Base-by-base conservation (phyloP, 345 rosid genomes). In the Garcia nutans region DNA sequence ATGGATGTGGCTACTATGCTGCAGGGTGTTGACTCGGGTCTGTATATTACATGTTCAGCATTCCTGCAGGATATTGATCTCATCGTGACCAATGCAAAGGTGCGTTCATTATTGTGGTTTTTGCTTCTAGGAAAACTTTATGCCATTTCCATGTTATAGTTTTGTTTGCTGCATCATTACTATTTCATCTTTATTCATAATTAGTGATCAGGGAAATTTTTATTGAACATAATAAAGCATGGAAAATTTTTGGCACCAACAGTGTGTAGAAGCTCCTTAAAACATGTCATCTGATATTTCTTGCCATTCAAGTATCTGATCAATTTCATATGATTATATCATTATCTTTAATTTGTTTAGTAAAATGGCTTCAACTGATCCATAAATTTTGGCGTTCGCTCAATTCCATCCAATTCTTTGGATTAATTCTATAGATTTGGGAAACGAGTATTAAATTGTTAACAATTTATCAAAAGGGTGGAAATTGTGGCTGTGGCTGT, bases 51-150 rank as follows among this genome's bases (percentile, higher is more conserved):
- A 52, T 91, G 95, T 82, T 84, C 97, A 74, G 82, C 90, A 68
- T 96, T 96, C 81, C 78, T 93, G 85, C 93, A 88, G 85, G 99
- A 93, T 74, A 77, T 93, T 60, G 97, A 89, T 85, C 97, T 96
- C 68, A 91, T 96, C n/a, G 94, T 91, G 78, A 75, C 72, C 72
- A 96, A 96, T 84, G 99, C 99, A 71, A 92, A 92, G 96, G 99
- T 93, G 72, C 72, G 86, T 57, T 50, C 28, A 6, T 71, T 41
- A 7, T n/a, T 42, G 10, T 61, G 33, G 23, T 12, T 62, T 55
- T 65, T 2, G n/a, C 20, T 67, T 58, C 41, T 76, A 8, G 19
- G 12, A 54, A 11, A 31, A 50, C n/a, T 49, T 2, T 20, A 15
- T 26, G 3, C 8, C 33, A 23, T 49, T 24, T 0, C 0, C 12